Base-by-base conservation (phyloP, 768 basidiomycete species). In the Lactifluus rugatus region DNA sequence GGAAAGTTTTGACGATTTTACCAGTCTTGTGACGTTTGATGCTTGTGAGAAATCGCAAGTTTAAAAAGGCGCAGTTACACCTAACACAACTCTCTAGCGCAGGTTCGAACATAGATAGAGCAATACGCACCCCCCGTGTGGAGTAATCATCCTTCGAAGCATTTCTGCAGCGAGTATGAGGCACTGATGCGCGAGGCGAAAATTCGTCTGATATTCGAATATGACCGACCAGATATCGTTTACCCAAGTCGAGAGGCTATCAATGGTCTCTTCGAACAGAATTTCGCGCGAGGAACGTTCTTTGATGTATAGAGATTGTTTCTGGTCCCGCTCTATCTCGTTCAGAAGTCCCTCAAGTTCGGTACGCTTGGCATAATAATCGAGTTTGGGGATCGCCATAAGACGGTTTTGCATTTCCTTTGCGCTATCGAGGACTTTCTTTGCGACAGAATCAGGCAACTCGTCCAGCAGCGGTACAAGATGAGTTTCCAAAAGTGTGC, bases 171-270 rank as follows among this genome's bases (percentile, higher is more conserved):
- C 71, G 57, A 78, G 82, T 25, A 83, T 62, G 2, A 87, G 75
- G 62, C 82, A 83, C 2, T 67, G 62, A 62, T 87, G 85, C 0
- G 81, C 84, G 23, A 72, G 64, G 2, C 61, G 56, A 60, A 78
- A 86, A 62, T 80, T 68, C 32, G 77, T 74, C 17, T 76, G 71
- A 62, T 82, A 76, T 60, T 87, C 84, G 62, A 79, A 85, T 9
- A 79, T 79, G 32, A 76, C 73, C 53, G 67, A 73, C 85, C 85
- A 87, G 36, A 87, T 79, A 61, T 82, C 77, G 65, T 74, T 79
- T 48, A 87, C 65, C 84, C 84, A 87, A n/a, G 65, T 65, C 0
- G 77, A 70, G 23, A 86, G 67, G 62, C 74, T 81, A 48, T 81
- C 75, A 9, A 84, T 70, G 7, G 78, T 75, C 66, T 87, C 83